phyloP scores from a whole-genome alignment of 2,329 filamentous ascomycete genomes.

The Podosphaera fusca region DNA sequence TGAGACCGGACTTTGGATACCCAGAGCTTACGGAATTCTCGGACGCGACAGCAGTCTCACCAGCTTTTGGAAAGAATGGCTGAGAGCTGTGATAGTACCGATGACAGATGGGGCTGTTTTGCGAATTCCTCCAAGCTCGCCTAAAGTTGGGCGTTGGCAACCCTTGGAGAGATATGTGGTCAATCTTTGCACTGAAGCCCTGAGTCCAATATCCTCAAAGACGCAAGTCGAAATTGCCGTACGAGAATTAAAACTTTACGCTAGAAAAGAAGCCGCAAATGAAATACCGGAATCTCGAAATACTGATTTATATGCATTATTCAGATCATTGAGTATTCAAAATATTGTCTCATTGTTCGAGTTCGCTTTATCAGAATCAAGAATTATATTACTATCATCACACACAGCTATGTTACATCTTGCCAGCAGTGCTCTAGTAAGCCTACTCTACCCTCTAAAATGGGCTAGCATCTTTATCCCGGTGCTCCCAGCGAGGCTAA shows the following conservation, averaged over 20 bases:
- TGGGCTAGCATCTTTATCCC: constrained; percentile 94
- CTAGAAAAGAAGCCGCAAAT: constrained; percentile 76
- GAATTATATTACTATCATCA: constrained; percentile 87
- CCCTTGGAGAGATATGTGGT: constrained; percentile 90
- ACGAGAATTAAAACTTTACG: constrained; percentile 74
- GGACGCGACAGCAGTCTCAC: constrained; percentile 66
- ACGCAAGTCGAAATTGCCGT: constrained; percentile 87
- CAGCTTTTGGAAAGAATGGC: constrained; percentile 96
- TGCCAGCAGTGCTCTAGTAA: constrained; percentile 67
- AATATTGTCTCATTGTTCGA: constrained; percentile 88
- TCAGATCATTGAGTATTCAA: constrained; percentile 68
- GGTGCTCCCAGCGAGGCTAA: constrained; percentile 61
- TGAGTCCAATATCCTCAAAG: constrained; percentile 76
- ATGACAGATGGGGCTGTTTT: constrained; percentile 78
- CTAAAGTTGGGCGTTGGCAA: constrained; percentile 82
- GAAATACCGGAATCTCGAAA: constrained; percentile 82
- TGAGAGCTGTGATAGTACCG: constrained; percentile 77
- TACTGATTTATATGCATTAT: constrained; percentile 79
- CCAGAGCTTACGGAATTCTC: constrained; percentile 77
- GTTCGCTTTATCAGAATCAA: constrained; percentile 76
- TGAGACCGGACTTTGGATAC: constrained; percentile 89
- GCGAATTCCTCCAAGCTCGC: constrained; percentile 68
- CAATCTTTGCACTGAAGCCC: constrained; percentile 86
- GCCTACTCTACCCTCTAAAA: constrained; percentile 68
- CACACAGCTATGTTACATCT: constrained; percentile 93